Evolutionary conservation across 2,329 filamentous ascomycete species (phyloP).

Genomic region (Trichoderma brevicompactum): DNA sequence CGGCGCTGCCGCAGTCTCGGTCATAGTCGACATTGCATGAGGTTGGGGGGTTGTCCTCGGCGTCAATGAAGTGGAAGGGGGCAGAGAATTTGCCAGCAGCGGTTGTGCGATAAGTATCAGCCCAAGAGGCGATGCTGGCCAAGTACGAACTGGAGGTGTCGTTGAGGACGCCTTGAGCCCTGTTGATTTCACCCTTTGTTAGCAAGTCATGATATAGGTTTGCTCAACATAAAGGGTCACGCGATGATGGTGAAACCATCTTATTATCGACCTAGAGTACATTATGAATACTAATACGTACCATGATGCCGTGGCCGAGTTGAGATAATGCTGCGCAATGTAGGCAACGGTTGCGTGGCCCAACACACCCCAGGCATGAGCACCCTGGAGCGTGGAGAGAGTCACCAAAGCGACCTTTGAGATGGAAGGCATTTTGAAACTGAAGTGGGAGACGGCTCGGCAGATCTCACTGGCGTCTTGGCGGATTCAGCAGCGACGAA

Average conservation of each 20-base stretch:
- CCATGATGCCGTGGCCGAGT: slow-evolving; percentile 43
- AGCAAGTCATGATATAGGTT: neutral
- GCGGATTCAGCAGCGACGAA: neutral
- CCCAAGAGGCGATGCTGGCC: slow-evolving; percentile 49
- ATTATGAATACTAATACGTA: slow-evolving; percentile 4
- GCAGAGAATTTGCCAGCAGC: slow-evolving; percentile 51
- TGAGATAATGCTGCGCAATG: slow-evolving; percentile 54
- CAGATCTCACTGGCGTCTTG: neutral
- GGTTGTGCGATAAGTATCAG: slow-evolving; percentile 54
- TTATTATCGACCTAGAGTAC: neutral
- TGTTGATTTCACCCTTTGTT: neutral
- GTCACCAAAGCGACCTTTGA: slow-evolving; percentile 28
- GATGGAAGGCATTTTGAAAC: slow-evolving; percentile 27
- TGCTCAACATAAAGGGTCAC: neutral
- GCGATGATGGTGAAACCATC: neutral
- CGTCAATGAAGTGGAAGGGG: slow-evolving; percentile 58
- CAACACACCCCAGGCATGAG: slow-evolving; percentile 47
- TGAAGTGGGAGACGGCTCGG: neutral
- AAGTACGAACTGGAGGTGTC: slow-evolving; percentile 53
- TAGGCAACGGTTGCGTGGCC: slow-evolving; percentile 61
- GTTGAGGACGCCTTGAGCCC: slow-evolving; percentile 42
- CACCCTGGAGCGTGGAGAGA: slow-evolving; percentile 31
- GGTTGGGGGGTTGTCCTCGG: slow-evolving; percentile 44
- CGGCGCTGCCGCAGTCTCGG: slow-evolving; percentile 38
- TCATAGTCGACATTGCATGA: slow-evolving; percentile 49